phyloP scores from a whole-genome alignment of 768 basidiomycete species.

The Boletus pseudopeckii region DNA sequence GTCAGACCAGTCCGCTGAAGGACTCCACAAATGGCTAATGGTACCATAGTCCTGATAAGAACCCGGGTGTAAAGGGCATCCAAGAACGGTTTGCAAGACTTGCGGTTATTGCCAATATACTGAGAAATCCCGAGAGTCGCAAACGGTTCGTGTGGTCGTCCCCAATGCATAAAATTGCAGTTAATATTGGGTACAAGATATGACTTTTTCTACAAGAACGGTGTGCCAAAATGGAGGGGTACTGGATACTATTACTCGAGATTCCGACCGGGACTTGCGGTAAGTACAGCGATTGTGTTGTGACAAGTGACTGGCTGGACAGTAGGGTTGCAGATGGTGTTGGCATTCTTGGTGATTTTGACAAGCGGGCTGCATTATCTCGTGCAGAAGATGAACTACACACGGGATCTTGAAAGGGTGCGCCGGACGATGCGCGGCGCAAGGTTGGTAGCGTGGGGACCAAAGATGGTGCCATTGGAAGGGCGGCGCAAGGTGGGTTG shows the following conservation, averaged over 20 bases:
- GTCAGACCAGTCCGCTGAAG: constrained; percentile 45
- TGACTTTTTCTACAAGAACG: constrained; percentile 96
- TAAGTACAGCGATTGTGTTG: constrained; percentile 32
- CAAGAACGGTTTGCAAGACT: constrained; percentile 92
- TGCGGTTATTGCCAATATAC: constrained; percentile 78
- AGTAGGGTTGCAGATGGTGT: constrained; percentile 53
- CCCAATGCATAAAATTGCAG: neutral
- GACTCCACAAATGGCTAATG: constrained; percentile 4
- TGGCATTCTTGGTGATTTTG: constrained; percentile 71
- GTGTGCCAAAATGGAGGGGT: constrained; percentile 94
- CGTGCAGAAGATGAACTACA: constrained; percentile 75
- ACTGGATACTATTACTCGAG: constrained; percentile 96
- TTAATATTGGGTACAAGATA: constrained; percentile 48
- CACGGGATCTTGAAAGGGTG: constrained; percentile 66
- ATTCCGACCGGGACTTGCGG: constrained; percentile 89
- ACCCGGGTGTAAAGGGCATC: constrained; percentile 74
- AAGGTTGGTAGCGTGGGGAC: constrained; percentile 77
- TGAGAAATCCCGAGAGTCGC: constrained; percentile 72
- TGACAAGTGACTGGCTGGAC: neutral
- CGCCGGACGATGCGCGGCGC: constrained; percentile 59
- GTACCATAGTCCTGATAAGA: constrained; percentile 84
- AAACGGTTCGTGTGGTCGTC: constrained; percentile 54
- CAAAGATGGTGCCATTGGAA: constrained; percentile 60
- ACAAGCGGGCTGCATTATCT: constrained; percentile 82
- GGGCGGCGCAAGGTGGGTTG: constrained; percentile 64